Base-by-base conservation (phyloP, 352 stramenopile species). In the Thalassiosira mediterranea region DNA sequence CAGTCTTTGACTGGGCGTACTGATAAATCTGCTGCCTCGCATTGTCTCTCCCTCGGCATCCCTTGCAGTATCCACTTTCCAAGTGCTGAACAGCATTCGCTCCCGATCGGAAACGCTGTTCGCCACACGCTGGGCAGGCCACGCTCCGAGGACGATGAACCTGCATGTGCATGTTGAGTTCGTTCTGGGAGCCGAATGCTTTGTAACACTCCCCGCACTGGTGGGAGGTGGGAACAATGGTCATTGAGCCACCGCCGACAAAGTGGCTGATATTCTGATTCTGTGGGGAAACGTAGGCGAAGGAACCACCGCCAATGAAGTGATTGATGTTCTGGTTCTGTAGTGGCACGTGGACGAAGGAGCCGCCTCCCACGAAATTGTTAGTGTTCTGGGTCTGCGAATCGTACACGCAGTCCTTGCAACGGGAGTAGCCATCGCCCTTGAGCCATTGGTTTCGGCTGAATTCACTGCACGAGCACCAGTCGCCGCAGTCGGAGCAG, bases 131-230 rank as follows among this genome's bases (percentile, higher is more conserved):
- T 3, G 78, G 73, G 56, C 81, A 88, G 4, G 76, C 42, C 10
- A 88, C 63, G 23, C 74, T 74, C 1, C 72, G 66, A 19, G 81
- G 65, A 4, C 81, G 72, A 72, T 88, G 76, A 2, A 86, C 76
- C 59, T 88, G 76, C 64, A 76, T 82, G 37, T 88, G 81, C 81
- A 87, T 86, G n/a, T 84, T 74, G 3, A 88, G 49, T 48, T 80
- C 44, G 56, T 88, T 87, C 23, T 75, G 53, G 1, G 29, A 60
- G 19, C 42, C 54, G 68, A 88, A 85, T 1, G 48, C 47, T n/a
- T 68, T 59, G 25, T 28, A 29, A 40, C 80, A 88, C 53, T 71
- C 32, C 11, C 32, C 17, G 44, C 80, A 88, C 37, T 78, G 59
- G 28, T 37, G 69, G 1, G 44, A 21, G 21, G 19, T 3, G 4